These are phyloP conservation scores for Wallemia mellicola DNA, from an alignment of 1,284 basidiomycete genomes.

Conservation along the genomic window DNA sequence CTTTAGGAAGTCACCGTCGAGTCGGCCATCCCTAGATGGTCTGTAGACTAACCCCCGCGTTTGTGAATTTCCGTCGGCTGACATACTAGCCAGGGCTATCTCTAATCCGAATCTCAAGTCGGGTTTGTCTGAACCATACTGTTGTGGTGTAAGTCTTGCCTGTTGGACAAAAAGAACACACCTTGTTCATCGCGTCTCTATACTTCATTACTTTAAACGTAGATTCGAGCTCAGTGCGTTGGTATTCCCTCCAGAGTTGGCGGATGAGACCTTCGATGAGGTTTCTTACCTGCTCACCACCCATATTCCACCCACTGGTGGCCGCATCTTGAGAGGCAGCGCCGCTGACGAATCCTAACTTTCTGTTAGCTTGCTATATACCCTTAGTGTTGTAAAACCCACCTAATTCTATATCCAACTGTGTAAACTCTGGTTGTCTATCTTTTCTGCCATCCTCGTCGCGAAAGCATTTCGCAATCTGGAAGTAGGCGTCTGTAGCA, in stretches of 20 bases:
- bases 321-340: constrained; percentile 22
- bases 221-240: too few relatives aligned
- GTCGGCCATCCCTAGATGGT: neutral
- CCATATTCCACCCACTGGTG: neutral
- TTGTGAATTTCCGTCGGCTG: too few relatives aligned
- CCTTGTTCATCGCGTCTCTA: constrained; percentile 23
- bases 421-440: constrained; percentile 85
- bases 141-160: constrained; percentile 56
- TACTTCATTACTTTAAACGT: too few relatives aligned
- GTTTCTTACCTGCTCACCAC: constrained; percentile 30
- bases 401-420: constrained; percentile 91
- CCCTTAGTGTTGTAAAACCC: too few relatives aligned
- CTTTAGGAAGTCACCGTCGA: too few relatives aligned
- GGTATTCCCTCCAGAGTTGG: constrained; percentile 34
- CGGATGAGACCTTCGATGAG: constrained; percentile 37
- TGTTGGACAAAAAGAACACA: constrained; percentile 55
- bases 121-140: constrained; percentile 89
- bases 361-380: too few relatives aligned
- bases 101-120: constrained; percentile 62
- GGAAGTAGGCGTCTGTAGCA: constrained; percentile 64
- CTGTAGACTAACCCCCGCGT: too few relatives aligned
- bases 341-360: constrained; percentile 67
- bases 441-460: constrained; percentile 85
- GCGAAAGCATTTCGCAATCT: constrained; percentile 75
- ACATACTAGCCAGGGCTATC: too few relatives aligned